Conservation (phyloP, 768 basidiomycete species). For the Mycena galopus region DNA sequence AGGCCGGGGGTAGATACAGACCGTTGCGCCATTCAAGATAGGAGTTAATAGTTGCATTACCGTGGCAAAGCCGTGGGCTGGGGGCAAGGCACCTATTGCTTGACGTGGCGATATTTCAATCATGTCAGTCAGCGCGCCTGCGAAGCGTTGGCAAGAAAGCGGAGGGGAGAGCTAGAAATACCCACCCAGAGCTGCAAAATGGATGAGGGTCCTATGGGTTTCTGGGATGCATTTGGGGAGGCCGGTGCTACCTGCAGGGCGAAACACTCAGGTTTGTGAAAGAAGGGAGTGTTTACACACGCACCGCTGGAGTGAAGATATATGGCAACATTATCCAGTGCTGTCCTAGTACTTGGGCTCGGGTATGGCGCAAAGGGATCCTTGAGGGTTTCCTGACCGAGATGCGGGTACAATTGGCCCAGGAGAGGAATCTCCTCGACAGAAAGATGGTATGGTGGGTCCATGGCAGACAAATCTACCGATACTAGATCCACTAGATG, state of each 20-base stretch:
- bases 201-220: constrained; percentile 16
- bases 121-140: neutral
- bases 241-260: constrained; percentile 28
- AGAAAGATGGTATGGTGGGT: constrained; percentile 32
- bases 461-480: neutral
- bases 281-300: constrained; percentile 24
- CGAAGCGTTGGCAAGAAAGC: neutral
- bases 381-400: constrained; percentile 49
- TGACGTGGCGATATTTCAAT: constrained; percentile 1
- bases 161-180: neutral
- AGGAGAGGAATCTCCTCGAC: constrained; percentile 53
- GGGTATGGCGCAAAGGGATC: constrained; percentile 49
- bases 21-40: constrained; percentile 41
- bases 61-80: constrained; percentile 60
- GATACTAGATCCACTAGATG: neutral
- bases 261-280: neutral
- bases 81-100: constrained; percentile 44
- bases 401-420: constrained; percentile 52
- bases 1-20: constrained; percentile 50
- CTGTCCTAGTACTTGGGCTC: constrained; percentile 11
- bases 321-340: constrained; percentile 43
- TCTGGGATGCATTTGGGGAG: constrained; percentile 30
- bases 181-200: constrained; percentile 6
- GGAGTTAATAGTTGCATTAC: constrained; percentile 47
- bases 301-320: constrained; percentile 55